Conservation (phyloP, 2,329 filamentous ascomycete genomes). For the Claviceps maximensis region DNA sequence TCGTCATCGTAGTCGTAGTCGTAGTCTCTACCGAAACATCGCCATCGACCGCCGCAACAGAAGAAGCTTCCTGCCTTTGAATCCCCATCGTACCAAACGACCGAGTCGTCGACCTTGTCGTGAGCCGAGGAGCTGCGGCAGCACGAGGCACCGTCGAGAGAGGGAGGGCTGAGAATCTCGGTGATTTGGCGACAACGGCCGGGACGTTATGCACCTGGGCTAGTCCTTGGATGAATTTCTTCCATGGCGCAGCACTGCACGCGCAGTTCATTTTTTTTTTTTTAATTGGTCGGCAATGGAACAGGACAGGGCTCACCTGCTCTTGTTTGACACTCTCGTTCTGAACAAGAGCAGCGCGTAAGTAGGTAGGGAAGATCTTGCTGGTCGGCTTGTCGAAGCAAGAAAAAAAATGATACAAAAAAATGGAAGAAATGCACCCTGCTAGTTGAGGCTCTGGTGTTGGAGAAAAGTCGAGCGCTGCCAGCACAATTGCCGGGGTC, state of each 20-base stretch:
- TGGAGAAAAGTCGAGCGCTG: too few species aligned
- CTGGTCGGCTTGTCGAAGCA: too few species aligned
- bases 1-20: neutral
- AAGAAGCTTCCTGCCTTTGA: neutral
- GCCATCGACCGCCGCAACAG: neutral
- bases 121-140: neutral
- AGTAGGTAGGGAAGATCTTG: too few species aligned
- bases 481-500: too few species aligned
- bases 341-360: neutral
- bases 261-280: constrained; percentile 32
- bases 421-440: too few species aligned
- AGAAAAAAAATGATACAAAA: too few species aligned
- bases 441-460: too few species aligned
- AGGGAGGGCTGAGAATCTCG: neutral
- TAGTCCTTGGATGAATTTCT: constrained; percentile 35
- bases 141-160: neutral
- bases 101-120: neutral
- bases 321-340: too few species aligned
- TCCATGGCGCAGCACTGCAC: constrained; percentile 31
- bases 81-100: neutral
- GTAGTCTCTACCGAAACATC: neutral
- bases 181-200: neutral
- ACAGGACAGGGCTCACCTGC: neutral
- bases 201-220: constrained; percentile 25
- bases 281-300: too few species aligned